Base-by-base conservation (phyloP, 2,329 filamentous ascomycete genomes). In the Fusarium pseudoanthophilum region DNA sequence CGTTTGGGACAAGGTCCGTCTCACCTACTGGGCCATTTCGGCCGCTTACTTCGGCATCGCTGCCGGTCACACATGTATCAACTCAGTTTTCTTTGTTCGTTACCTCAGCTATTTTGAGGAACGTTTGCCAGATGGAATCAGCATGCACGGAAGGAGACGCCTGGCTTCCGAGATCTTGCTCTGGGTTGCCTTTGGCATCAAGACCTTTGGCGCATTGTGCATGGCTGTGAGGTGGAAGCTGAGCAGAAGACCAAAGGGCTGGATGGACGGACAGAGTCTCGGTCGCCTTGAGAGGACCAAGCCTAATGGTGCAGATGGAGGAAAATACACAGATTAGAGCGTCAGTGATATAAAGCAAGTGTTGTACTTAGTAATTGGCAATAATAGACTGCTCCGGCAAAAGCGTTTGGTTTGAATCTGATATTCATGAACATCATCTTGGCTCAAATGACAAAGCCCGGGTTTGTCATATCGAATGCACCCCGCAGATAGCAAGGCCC, bases 1-100 rank as follows among this genome's bases (percentile, higher is more conserved):
- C 32, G 60, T 65, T 3, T 78, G 77, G 77, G 77, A 78, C 62
- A 78, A 75, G 52, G 64, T 78, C 11, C 77, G 77, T 7, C 34
- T 76, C 36, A 40, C 52, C 1, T 78, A 76, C 62, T 78, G 77
- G 77, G 56, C n/a, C n/a, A 28, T 77, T 49, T 67, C 71, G 30
- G 69, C 74, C 2, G 52, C 52, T 18, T 75, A 67, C 45, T 77
- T 78, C 39, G 51, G 63, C 40, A 24, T 71, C 14, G 67, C 77
- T 18, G 75, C 77, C 11, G 28, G 55, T 9, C 71, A 78, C 16
- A 59, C 64, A 43, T 69, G 67, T 10, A 26, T 78, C 7, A 62
- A 66, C n/a, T 67, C 76, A 1, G 51, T 66, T 5, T 58, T 78
- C 37, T 68, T 78, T 34, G 48, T 75, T 24, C 57, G 60, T 24